Conservation (phyloP, 2,329 filamentous ascomycete genomes). For the Fusarium sp. region DNA sequence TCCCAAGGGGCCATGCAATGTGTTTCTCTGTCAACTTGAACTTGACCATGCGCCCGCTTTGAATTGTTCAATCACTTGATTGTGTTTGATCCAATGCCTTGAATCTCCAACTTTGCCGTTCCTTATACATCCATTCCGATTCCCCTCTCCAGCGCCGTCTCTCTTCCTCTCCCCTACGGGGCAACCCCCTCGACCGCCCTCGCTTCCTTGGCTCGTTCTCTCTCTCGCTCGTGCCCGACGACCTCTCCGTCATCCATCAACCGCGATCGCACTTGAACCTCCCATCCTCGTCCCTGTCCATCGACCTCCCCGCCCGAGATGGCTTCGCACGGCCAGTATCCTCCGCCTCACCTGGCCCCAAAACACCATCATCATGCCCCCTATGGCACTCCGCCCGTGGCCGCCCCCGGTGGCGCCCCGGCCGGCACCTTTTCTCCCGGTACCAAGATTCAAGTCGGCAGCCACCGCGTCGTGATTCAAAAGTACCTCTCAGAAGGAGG, state of each 20-base stretch:
- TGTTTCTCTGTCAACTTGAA: conserved; percentile 42
- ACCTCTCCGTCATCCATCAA: conserved; percentile 33
- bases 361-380: conserved; percentile 54
- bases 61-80: conserved; percentile 34
- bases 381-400: conserved; percentile 57
- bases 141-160: conserved; percentile 10
- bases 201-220: conserved; percentile 24
- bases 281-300: conserved; percentile 7
- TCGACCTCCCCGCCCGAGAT: conserved; percentile 35
- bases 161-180: not conserved
- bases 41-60: conserved; percentile 39
- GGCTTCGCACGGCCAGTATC: conserved; percentile 52
- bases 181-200: conserved; percentile 33
- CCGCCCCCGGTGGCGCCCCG: conserved; percentile 61
- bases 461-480: conserved; percentile 92
- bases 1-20: conserved; percentile 42
- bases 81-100: conserved; percentile 41
- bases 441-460: conserved; percentile 96
- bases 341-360: conserved; percentile 40
- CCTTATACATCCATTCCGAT: conserved; percentile 25
- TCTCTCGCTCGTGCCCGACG: conserved; percentile 25
- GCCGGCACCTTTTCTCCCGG: conserved; percentile 90
- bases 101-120: conserved; percentile 34
- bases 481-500: conserved; percentile 98
- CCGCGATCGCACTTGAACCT: conserved; percentile 19